Base-by-base conservation (phyloP, 495 filamentous ascomycete genomes). In the Parachaetomium inaequale region DNA sequence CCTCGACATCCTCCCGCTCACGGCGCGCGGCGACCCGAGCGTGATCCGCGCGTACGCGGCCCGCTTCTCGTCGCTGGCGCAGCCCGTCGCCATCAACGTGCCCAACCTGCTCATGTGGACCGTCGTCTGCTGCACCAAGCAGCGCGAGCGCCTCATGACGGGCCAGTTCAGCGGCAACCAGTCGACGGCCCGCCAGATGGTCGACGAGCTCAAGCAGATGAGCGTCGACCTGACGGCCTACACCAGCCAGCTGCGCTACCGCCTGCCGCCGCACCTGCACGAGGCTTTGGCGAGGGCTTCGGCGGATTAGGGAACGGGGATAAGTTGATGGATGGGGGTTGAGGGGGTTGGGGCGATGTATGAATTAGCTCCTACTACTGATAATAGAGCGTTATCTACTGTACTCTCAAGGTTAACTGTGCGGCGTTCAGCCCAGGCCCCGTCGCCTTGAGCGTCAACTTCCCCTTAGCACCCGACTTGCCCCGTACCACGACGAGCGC, bases 21-120 rank as follows among this genome's bases (percentile, higher is more conserved):
- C 83, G 77, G 77, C 91, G 4, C 74, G 78, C 25, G 90, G 89
- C 64, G 85, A 89, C 64, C 81, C 94, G 59, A 79, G 84, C 43
- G 77, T 76, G 42, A 90, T 97, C 77, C 90, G 94, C 34, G 78
- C 79, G 63, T 81, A 83, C 51, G 90, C 93, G 3, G 84, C 89
- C 64, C 84, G 84, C 31, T 97, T 97, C 70, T 81, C 89, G 11
- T 78, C 81, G 3, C 79, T 95, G 7, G 80, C 91, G 10, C 83
- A 89, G 62, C 82, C 89, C 11, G 87, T 98, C 32, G 87, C 92
- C 2, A 85, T 89, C 69, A 96, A 92, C 69, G 82, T 98, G 62
- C 92, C 91, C 0, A 89, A 90, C 76, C 78, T 97, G 54, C 82
- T 98, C 31, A 87, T 96, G 76, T 96, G 94, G 93, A 90, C 90